A percentile compares a stretch with the other conserved stretches of the same genome.
These are phyloP conservation scores for Fragilariopsis cylindrus DNA, from an alignment of 108 stramenopile genomes.

Conservation along the genomic window DNA sequence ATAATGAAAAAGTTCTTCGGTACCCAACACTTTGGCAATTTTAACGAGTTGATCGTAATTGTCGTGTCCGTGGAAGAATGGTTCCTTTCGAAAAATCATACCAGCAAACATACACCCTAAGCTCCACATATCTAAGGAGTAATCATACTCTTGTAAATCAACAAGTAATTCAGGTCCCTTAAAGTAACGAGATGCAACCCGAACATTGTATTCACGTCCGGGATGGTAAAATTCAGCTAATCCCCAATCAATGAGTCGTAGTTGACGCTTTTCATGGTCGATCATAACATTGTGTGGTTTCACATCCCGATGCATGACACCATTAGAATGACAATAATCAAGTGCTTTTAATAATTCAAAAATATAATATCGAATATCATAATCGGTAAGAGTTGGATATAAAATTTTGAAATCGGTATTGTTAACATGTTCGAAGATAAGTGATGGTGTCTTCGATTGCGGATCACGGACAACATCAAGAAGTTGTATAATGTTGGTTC, in stretches of 20 bases:
- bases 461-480: constrained; percentile 99
- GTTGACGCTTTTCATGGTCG: constrained; percentile 97
- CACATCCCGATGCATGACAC: constrained; percentile 99
- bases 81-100: constrained; percentile 99
- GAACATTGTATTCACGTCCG: constrained; percentile 99
- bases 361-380: constrained; percentile 99
- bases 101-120: constrained; percentile 99
- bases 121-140: constrained; percentile 99
- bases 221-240: constrained; percentile 99
- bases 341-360: constrained; percentile 98
- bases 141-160: constrained; percentile 99
- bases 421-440: constrained; percentile 99
- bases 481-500: constrained; percentile 99
- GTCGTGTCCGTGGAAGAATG: constrained; percentile 98
- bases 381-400: constrained; percentile 98
- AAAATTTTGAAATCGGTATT: constrained; percentile 99
- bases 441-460: constrained; percentile 97
- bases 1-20: constrained; percentile 95
- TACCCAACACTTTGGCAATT: constrained; percentile 98
- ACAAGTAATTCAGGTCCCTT: constrained; percentile 99
- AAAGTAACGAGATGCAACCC: constrained; percentile 99
- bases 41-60: constrained; percentile 99
- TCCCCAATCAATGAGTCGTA: constrained; percentile 99
- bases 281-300: constrained; percentile 99
- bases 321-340: constrained; percentile 99